Conservation (phyloP, 176 grass and related monocot genomes). For the Echinochloa phyllopogon region DNA sequence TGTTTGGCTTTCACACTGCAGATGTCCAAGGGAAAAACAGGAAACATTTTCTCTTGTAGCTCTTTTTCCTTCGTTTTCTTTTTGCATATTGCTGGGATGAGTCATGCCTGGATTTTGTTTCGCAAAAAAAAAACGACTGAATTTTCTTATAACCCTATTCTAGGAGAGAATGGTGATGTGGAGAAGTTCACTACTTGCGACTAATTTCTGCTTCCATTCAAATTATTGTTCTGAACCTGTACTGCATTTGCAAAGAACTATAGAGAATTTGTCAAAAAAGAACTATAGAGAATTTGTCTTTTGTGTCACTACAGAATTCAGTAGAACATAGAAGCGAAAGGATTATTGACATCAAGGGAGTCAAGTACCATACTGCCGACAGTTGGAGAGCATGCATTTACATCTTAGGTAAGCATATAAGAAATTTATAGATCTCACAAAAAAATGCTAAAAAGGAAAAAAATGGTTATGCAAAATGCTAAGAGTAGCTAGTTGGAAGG, state of each 20-base stretch:
- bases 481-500: neutral
- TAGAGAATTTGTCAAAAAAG: neutral
- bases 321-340: constrained; percentile 28
- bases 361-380: constrained; percentile 39
- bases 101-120: neutral
- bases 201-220: neutral
- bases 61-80: neutral
- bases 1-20: neutral
- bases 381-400: constrained; percentile 81
- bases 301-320: constrained; percentile 36
- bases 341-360: constrained; percentile 47
- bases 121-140: neutral
- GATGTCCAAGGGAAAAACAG: neutral
- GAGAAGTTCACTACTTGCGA: neutral
- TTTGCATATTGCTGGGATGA: neutral
- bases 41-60: neutral
- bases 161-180: neutral
- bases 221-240: neutral
- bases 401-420: constrained; percentile 54
- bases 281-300: neutral
- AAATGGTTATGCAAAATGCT: neutral
- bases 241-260: neutral
- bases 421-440: neutral
- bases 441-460: neutral
- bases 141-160: neutral